Conservation (phyloP, 805 yeast species). For the Nakazawaea laoshanensis region DNA sequence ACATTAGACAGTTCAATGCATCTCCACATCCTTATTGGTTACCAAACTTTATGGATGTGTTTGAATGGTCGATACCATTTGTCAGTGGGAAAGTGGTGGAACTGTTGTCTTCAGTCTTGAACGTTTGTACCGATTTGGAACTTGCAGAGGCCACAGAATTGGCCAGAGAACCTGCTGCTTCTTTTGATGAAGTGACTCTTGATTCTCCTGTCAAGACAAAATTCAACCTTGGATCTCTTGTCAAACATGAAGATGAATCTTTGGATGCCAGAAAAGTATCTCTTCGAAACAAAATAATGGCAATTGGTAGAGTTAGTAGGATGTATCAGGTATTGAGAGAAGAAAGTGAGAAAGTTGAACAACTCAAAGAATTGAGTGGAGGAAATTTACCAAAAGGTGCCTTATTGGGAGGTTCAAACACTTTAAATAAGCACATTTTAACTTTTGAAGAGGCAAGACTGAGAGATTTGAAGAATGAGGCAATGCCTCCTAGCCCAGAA, state of each 20-base stretch:
- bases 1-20: conserved; percentile 86
- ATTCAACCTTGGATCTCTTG: conserved; percentile 11
- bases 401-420: conserved; percentile 74
- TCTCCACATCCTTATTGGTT: conserved; percentile 96
- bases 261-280: conserved; percentile 30
- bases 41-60: conserved; percentile 95
- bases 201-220: conserved; percentile 19
- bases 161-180: conserved; percentile 29
- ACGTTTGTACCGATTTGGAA: conserved; percentile 94
- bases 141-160: conserved; percentile 65
- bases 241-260: conserved; percentile 14
- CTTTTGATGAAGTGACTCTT: conserved; percentile 17
- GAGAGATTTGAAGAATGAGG: conserved; percentile 79
- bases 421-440: conserved; percentile 57
- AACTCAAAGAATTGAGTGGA: conserved; percentile 62
- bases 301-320: conserved; percentile 92
- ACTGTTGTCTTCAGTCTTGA: conserved; percentile 81
- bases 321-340: conserved; percentile 86
- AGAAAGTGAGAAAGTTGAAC: conserved; percentile 80
- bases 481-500: conserved; percentile 72
- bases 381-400: conserved; percentile 85
- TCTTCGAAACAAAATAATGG: conserved; percentile 79
- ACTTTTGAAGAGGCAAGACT: conserved; percentile 77
- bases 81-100: conserved; percentile 96
- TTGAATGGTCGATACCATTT: conserved; percentile 95